These are phyloP conservation scores for Cornus florida DNA, from an alignment of 148 eudicot species.

Conservation along the genomic window DNA sequence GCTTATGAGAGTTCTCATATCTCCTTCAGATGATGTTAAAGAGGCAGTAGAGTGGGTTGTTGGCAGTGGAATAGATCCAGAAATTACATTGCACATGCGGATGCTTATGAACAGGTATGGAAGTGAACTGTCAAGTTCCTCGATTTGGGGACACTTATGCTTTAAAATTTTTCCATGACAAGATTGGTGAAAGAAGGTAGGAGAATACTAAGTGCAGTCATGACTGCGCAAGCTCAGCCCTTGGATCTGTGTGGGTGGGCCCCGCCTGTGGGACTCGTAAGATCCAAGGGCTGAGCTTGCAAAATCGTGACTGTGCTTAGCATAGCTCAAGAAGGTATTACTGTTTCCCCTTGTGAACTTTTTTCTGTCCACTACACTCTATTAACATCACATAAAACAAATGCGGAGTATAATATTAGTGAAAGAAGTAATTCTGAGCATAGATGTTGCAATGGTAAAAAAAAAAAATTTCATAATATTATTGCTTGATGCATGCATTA, in stretches of 20 bases:
- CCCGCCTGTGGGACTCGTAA: no score
- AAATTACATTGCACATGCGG: conserved; percentile 82
- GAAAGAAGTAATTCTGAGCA: no score
- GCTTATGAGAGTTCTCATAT: conserved; percentile 73
- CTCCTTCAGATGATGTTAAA: conserved; percentile 69
- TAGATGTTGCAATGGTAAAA: background rate
- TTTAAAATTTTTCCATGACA: background rate
- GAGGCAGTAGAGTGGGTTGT: conserved; percentile 75
- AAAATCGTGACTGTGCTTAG: no score
- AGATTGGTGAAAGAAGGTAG: background rate
- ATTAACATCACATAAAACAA: background rate
- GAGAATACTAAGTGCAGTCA: no score
- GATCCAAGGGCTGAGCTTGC: no score
- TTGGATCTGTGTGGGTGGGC: no score
- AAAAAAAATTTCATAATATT: no score
- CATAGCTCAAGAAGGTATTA: no score
- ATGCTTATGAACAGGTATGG: conserved; percentile 87
- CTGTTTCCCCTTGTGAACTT: background rate
- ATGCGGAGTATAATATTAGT: background rate
- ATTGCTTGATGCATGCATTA: no score
- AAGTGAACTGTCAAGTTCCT: background rate
- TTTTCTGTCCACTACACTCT: background rate
- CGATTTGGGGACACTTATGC: background rate
- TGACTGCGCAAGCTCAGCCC: no score
- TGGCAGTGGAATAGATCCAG: conserved; percentile 54